These are phyloP conservation scores for Phytophthora pini DNA, from an alignment of 352 stramenopile species.

Conservation along the genomic window DNA sequence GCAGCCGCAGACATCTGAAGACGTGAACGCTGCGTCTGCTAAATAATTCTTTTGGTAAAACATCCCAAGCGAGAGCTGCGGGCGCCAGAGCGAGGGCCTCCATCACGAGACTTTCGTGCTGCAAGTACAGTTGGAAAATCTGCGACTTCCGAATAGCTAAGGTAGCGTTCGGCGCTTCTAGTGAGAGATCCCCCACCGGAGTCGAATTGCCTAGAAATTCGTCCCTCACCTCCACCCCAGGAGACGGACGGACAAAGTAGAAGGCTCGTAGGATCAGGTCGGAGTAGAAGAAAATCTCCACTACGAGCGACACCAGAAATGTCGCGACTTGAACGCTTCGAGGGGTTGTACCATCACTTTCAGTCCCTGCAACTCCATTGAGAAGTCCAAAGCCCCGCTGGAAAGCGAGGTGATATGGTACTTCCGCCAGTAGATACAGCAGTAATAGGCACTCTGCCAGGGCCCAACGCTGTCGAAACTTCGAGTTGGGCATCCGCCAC, in stretches of 20 bases:
- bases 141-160: slow-evolving; percentile 26
- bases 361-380: slow-evolving; percentile 23
- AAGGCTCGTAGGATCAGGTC: slow-evolving; percentile 53
- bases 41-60: slow-evolving; percentile 59
- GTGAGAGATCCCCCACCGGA: slow-evolving; percentile 8
- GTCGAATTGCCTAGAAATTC: slow-evolving; percentile 15
- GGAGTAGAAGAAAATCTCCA: slow-evolving; percentile 70
- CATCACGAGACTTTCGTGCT: slow-evolving; percentile 45
- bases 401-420: slow-evolving; percentile 55
- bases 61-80: slow-evolving; percentile 64
- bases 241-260: slow-evolving; percentile 46
- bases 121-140: slow-evolving; percentile 45
- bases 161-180: slow-evolving; percentile 2
- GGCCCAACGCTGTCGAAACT: slow-evolving; percentile 39
- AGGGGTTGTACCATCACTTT: slow-evolving; percentile 41
- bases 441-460: slow-evolving; percentile 39
- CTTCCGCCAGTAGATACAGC: slow-evolving; percentile 47
- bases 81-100: slow-evolving; percentile 43
- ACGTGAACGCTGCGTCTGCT: slow-evolving; percentile 29
- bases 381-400: slow-evolving; percentile 54
- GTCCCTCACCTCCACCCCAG: slow-evolving; percentile 11
- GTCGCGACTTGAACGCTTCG: slow-evolving; percentile 39
- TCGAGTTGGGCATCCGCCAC: slow-evolving; percentile 42
- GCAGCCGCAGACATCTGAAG: slow-evolving; percentile 47
- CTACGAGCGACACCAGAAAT: slow-evolving; percentile 40